A percentile compares a stretch with the other conserved stretches of the same genome.
phyloP scores from a whole-genome alignment of 768 basidiomycete genomes.

The Pseudohyphozyma bogoriensis region DNA sequence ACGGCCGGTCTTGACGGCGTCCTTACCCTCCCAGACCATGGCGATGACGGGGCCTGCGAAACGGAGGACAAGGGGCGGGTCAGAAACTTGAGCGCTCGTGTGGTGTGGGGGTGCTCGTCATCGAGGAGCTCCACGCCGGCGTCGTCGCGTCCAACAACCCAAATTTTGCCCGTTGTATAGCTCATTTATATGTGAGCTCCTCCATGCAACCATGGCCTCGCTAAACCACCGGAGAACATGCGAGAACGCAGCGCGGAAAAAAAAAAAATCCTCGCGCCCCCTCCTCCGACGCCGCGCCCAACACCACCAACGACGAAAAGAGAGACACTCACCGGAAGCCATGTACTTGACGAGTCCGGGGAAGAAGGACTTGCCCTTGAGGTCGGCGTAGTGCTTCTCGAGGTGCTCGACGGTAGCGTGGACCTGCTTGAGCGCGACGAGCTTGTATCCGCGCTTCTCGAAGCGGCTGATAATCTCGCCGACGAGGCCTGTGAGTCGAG shows the following conservation, averaged over 20 bases:
- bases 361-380: conserved; percentile 91
- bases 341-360: conserved; percentile 92
- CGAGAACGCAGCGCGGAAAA: neutral
- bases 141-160: too few relatives aligned
- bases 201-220: too few relatives aligned
- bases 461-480: conserved; percentile 93
- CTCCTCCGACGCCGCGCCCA: neutral
- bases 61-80: too few relatives aligned
- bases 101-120: too few relatives aligned
- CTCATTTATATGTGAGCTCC: too few relatives aligned
- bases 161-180: too few relatives aligned
- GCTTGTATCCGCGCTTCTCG: conserved; percentile 97
- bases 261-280: neutral
- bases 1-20: conserved; percentile 42
- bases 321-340: conserved; percentile 45
- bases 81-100: too few relatives aligned
- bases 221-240: too few relatives aligned
- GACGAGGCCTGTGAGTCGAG: conserved; percentile 48
- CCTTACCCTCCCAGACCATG: conserved; percentile 83
- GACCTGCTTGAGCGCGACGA: conserved; percentile 84
- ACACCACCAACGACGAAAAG: neutral
- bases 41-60: conserved; percentile 75
- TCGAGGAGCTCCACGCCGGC: too few relatives aligned
- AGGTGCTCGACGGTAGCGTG: conserved; percentile 72
- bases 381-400: conserved; percentile 94